Base-by-base conservation (phyloP, 2,329 filamentous ascomycete genomes). In the Pseudogymnoascus verrucosus region DNA sequence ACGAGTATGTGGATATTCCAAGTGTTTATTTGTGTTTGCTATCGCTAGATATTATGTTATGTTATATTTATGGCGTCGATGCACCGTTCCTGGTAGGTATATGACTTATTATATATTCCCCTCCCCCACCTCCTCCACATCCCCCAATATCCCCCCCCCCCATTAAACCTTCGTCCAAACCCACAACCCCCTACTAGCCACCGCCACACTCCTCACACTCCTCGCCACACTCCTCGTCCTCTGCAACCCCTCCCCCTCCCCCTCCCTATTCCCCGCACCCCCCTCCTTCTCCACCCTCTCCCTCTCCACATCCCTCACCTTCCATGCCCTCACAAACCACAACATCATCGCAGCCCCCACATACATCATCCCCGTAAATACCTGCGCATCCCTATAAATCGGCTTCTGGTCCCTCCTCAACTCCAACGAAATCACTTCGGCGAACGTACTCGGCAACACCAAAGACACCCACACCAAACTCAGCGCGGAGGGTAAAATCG, bases 391-490 rank as follows among this genome's bases (percentile, higher is more conserved):
- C 16, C 62, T 62, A 51, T 63, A 65, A 19, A 59, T 14, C 19
- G 57, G 57, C 11, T 21, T 39, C n/a, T 19, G 14, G 8, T 42
- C 19, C 26, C 37, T 40, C 21, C 26, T 11, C 44, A 61, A 7
- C 64, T 81, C 77, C 14, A 84, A 72, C 0, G 77, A 81, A 64
- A 84, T 83, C 0, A 80, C 74, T 67, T 86, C 83, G 60, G 83
- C 82, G 66, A 86, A 90, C 0, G 86, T 89, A 8, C 84, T 82
- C 0, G 89, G 89, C 14, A 90, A 72, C 5, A 87, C 82, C 19
- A 92, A 79, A 5, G 85, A 78, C 26, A 91, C 71, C 89, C 89
- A 92, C 28, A 85, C 82, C 28, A 91, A 78, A 64, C 83, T 89
- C 59, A 92, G 74, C 70, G 82, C 84, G 21, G 86, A 83, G 0